A percentile compares a stretch with the other conserved stretches of the same genome.
These are phyloP conservation scores for Xerocomus tenax DNA, from an alignment of 1,284 basidiomycete genomes.

Conservation along the genomic window DNA sequence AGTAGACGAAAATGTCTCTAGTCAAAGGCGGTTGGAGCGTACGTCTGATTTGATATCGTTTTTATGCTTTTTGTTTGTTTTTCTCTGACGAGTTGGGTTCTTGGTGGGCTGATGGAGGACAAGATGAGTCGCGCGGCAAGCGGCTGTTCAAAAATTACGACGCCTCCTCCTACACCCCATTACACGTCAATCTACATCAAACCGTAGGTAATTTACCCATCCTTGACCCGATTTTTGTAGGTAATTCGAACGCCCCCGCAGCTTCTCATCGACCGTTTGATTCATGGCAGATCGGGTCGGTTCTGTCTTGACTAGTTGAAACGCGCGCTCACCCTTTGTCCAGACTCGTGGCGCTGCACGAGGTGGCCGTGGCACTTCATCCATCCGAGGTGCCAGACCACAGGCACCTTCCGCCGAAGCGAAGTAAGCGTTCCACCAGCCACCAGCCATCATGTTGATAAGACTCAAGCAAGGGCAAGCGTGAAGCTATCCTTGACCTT, in stretches of 20 bases:
- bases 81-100: slow-evolving; percentile 3
- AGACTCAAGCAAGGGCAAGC: slow-evolving; percentile 62
- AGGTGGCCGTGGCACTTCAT: slow-evolving; percentile 36
- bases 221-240: slow-evolving; percentile 7
- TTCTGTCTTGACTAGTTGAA: slow-evolving; percentile 14
- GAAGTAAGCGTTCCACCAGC: slow-evolving; percentile 19
- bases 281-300: slow-evolving; percentile 55
- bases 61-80: slow-evolving; percentile 4
- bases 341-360: slow-evolving; percentile 48
- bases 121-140: slow-evolving; percentile 27
- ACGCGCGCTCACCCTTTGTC: slow-evolving; percentile 24
- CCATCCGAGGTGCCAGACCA: slow-evolving; percentile 38
- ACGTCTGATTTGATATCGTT: slow-evolving; percentile 14
- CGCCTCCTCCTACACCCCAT: slow-evolving; percentile 2
- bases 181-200: slow-evolving; percentile 16
- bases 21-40: slow-evolving; percentile 2
- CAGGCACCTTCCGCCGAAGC: slow-evolving; percentile 18
- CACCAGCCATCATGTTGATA: slow-evolving; percentile 21
- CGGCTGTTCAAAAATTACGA: slow-evolving; percentile 30
- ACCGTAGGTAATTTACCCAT: slow-evolving; percentile 15
- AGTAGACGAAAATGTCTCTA: slow-evolving; percentile 8
- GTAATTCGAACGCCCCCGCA: slow-evolving; percentile 16
- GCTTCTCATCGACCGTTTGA: slow-evolving; percentile 4
- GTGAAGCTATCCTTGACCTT: slow-evolving; percentile 93
- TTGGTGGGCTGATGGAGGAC: slow-evolving; percentile 21